phyloP scores from a whole-genome alignment of 768 basidiomycete species.

The Galerina sulciceps region DNA sequence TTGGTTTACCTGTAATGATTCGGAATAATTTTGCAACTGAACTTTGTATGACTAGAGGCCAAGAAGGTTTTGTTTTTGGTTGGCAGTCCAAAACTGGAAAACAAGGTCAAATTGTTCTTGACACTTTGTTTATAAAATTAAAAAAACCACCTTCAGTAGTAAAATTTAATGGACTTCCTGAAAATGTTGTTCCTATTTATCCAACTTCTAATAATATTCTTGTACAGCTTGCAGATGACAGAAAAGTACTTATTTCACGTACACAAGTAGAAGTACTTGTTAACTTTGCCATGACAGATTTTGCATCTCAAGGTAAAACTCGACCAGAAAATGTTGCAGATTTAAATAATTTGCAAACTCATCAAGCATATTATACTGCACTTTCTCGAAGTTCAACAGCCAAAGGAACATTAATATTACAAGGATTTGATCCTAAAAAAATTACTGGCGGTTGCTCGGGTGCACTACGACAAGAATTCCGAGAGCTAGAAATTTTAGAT shows the following conservation, averaged over 20 bases:
- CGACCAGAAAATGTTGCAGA: constrained; percentile 29
- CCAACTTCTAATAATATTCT: constrained; percentile 2
- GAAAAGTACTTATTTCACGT: constrained; percentile 12
- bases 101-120: constrained; percentile 25
- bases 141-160: constrained; percentile 24
- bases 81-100: constrained; percentile 27
- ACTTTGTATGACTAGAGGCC: constrained; percentile 38
- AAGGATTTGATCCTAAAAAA: constrained; percentile 19
- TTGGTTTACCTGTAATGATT: constrained; percentile 37
- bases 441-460: constrained; percentile 20
- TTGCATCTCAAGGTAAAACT: constrained; percentile 29
- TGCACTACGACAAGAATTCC: constrained; percentile 25
- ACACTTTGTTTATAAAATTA: constrained; percentile 34
- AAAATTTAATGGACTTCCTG: constrained; percentile 28
- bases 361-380: constrained; percentile 26
- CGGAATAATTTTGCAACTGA: constrained; percentile 34
- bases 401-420: constrained; percentile 28
- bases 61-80: constrained; percentile 32
- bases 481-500: constrained; percentile 33
- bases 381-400: constrained; percentile 31
- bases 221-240: constrained; percentile 23
- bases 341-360: constrained; percentile 18
- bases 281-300: constrained; percentile 37
- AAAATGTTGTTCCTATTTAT: constrained; percentile 35
- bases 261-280: constrained; percentile 28